These are phyloP conservation scores for Sphaerulina vaccinii DNA, from an alignment of 2,329 filamentous ascomycete genomes.

Conservation along the genomic window DNA sequence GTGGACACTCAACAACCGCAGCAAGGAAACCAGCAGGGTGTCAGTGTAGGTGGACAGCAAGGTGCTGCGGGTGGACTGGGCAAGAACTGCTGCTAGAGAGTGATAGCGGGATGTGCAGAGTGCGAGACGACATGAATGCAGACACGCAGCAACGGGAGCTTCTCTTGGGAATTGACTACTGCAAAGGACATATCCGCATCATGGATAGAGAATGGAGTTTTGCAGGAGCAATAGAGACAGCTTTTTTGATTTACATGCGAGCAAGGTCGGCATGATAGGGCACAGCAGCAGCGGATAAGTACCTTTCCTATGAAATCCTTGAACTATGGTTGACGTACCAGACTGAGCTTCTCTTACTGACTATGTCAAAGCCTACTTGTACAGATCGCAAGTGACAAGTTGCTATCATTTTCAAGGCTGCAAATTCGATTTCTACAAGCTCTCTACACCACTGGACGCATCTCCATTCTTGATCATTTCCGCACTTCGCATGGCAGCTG, in stretches of 20 bases:
- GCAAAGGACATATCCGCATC: neutral
- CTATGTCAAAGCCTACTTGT: too few relatives aligned
- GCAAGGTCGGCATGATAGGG: neutral
- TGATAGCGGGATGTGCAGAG: neutral
- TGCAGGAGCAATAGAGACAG: neutral
- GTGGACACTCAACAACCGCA: slow-evolving; percentile 72
- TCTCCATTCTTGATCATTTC: too few relatives aligned
- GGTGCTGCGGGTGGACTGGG: slow-evolving; percentile 34
- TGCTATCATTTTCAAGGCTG: too few relatives aligned
- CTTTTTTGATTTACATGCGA: neutral
- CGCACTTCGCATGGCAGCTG: too few relatives aligned
- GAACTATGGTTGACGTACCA: neutral
- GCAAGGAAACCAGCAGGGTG: slow-evolving; percentile 68
- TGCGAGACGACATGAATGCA: neutral
- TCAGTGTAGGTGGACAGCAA: slow-evolving; percentile 34
- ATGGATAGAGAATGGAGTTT: neutral
- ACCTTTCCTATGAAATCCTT: neutral
- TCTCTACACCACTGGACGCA: too few relatives aligned
- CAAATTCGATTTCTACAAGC: too few relatives aligned
- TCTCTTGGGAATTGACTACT: neutral
- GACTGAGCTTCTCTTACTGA: neutral
- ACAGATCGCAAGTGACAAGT: too few relatives aligned
- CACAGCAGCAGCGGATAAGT: neutral
- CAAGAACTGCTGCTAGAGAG: slow-evolving; percentile 64
- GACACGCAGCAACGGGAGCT: neutral